phyloP scores from a whole-genome alignment of 345 rosid genomes.

The Trapa incisa region DNA sequence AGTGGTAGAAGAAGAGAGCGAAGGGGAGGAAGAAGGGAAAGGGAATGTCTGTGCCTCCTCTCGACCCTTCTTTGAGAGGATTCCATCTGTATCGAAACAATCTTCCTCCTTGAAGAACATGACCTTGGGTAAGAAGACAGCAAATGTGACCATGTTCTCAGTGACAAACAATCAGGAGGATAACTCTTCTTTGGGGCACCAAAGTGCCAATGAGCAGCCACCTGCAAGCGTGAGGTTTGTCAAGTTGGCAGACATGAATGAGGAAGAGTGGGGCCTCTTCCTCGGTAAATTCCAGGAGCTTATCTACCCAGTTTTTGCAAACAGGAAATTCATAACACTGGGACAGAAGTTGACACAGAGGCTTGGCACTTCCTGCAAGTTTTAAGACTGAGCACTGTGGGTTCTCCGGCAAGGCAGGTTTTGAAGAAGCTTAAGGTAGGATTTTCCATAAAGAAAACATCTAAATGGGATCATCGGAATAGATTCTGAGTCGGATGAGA shows the following conservation, averaged over 20 bases:
- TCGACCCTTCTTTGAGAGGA: constrained; percentile 17
- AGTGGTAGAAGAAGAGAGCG: constrained; percentile 46
- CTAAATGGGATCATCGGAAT: too few species aligned
- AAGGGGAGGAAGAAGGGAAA: constrained; percentile 25
- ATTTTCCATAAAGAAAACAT: constrained; percentile 16
- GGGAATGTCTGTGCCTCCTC: constrained; percentile 16
- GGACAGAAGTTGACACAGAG: constrained; percentile 84
- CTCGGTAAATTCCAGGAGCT: constrained; percentile 64
- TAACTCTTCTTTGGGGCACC: constrained; percentile 63
- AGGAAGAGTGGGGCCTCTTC: constrained; percentile 69
- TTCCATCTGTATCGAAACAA: constrained; percentile 47
- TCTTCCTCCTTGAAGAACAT: constrained; percentile 63
- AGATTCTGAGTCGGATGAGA: neutral
- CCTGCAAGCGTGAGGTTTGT: constrained; percentile 69
- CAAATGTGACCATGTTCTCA: constrained; percentile 23
- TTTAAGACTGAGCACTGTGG: constrained; percentile 33
- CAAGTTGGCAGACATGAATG: constrained; percentile 71
- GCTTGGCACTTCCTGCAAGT: constrained; percentile 98
- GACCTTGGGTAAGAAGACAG: constrained; percentile 38
- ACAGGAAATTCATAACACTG: constrained; percentile 47
- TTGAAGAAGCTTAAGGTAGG: constrained; percentile 7
- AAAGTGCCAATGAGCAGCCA: constrained; percentile 86
- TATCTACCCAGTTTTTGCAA: constrained; percentile 54
- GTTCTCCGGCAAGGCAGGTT: neutral
- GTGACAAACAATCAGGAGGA: constrained; percentile 35